These are phyloP conservation scores for Penicillium sp. DNA, from an alignment of 2,329 filamentous ascomycete genomes.

Conservation along the genomic window DNA sequence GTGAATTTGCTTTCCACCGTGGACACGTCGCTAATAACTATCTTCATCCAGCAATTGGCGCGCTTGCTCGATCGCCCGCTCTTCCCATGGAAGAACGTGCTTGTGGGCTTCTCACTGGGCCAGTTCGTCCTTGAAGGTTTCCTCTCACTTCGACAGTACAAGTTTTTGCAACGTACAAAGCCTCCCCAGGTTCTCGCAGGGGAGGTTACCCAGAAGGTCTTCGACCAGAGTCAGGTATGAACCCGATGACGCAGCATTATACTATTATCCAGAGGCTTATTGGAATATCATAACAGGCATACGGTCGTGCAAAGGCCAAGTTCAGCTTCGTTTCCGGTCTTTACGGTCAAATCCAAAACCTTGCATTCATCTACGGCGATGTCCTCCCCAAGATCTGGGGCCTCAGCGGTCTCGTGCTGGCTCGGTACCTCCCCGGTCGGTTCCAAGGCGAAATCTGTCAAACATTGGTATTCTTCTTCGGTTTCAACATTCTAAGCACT, in stretches of 20 bases:
- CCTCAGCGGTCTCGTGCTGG: conserved; percentile 71
- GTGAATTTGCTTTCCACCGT: conserved; percentile 11
- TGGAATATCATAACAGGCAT: conserved; percentile 56
- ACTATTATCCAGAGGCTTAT: background rate
- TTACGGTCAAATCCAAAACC: conserved; percentile 83
- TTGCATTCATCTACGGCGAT: conserved; percentile 87
- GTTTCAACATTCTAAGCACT: conserved; percentile 80
- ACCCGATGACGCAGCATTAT: background rate
- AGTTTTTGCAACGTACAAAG: conserved; percentile 73
- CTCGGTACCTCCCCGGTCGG: conserved; percentile 69
- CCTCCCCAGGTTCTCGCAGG: conserved; percentile 83
- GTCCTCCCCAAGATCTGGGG: conserved; percentile 88
- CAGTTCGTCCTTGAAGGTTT: conserved; percentile 90
- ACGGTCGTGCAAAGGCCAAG: conserved; percentile 92
- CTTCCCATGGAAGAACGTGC: conserved; percentile 97
- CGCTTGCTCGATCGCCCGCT: conserved; percentile 83
- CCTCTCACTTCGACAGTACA: conserved; percentile 86
- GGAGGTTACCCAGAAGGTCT: conserved; percentile 85
- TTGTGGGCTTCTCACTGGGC: conserved; percentile 88
- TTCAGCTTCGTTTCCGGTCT: conserved; percentile 79
- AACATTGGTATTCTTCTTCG: conserved; percentile 86
- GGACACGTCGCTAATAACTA: conserved; percentile 14
- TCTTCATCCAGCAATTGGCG: conserved; percentile 62
- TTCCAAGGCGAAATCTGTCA: conserved; percentile 93
- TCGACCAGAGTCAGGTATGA: conserved; percentile 81